Base-by-base conservation (phyloP, 2,329 filamentous ascomycete species). In the Cladosporium sp. region DNA sequence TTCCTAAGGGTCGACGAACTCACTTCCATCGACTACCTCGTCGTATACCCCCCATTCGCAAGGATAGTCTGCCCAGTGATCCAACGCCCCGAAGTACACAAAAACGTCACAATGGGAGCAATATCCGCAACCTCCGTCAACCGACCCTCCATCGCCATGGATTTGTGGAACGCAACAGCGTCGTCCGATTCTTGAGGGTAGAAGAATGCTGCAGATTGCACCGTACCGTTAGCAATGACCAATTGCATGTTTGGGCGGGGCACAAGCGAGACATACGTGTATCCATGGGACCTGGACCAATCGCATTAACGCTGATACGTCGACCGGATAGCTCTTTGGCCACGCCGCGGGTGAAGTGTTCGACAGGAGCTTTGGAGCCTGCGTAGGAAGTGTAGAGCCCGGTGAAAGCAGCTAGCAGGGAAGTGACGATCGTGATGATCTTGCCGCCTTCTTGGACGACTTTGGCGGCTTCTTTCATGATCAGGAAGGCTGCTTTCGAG, bases 401-500 rank as follows among this genome's bases (percentile, higher is more conserved):
- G 11, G 67, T 66, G 36, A 53, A 14, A 11, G 67, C 67, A 3
- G 58, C 67, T 11, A 68, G 63, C 8, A 68, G 43, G 32, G 58
- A 28, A 4, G 67, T 68, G 6, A 66, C 67, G 49, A 67, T 56
- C 10, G 56, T 67, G 43, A 68, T 61, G 34, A 68, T 63, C 54
- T 66, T 68, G 16, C 65, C 67, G 10, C 67, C 66, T 21, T 68
- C 67, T 13, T 32, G 21, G 39, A 68, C 63, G 30, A 56, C n/a
- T 46, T 67, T 63, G 5, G 67, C 65, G 18, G n/a, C 59, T 21
- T 63, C 63, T 34, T 68, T 51, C 25, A 65, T 16, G 61, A 68
- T 65, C 57, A 68, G 59, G 43, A 68, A 68, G 6, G 67, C 67
- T 16, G 67, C 57, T 53, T 68, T 68, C 23, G 65, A 65, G 28